phyloP scores from a whole-genome alignment of 2,329 filamentous ascomycete genomes.

The Cylindrodendrum hubeiense region DNA sequence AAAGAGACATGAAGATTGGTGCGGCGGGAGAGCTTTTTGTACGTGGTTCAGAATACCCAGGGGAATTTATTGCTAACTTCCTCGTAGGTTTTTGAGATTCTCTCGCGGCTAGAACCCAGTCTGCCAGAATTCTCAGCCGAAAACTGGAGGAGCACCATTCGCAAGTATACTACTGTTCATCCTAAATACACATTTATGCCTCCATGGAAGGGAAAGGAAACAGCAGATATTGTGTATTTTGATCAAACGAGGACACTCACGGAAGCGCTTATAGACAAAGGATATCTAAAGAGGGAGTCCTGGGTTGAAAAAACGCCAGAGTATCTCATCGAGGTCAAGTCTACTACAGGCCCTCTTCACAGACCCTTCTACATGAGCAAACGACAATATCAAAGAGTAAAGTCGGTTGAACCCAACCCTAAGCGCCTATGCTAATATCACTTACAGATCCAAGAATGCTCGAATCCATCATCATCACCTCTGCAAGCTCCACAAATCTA shows the following conservation, averaged over 20 bases:
- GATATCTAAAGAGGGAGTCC: too few relatives aligned
- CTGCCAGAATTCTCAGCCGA: neutral
- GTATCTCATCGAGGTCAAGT: too few relatives aligned
- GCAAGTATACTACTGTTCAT: neutral
- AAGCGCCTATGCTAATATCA: too few relatives aligned
- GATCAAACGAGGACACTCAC: conserved; percentile 53
- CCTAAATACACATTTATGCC: neutral
- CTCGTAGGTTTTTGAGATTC: conserved; percentile 56
- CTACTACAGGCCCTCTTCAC: too few relatives aligned
- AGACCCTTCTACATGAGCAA: too few relatives aligned
- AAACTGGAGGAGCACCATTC: neutral
- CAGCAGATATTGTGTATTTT: conserved; percentile 60
- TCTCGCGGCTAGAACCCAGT: conserved; percentile 44
- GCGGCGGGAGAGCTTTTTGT: conserved; percentile 39
- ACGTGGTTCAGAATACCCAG: too few relatives aligned
- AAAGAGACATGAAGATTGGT: conserved; percentile 33
- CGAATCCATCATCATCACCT: conserved; percentile 1
- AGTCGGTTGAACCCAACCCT: too few relatives aligned
- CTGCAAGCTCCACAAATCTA: conserved; percentile 47
- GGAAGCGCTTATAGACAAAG: conserved; percentile 47
- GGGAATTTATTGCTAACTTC: fast-evolving
- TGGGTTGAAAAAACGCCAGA: too few relatives aligned
- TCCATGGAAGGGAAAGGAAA: conserved; percentile 33
- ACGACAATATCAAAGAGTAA: too few relatives aligned
- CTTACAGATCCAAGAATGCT: conserved; percentile 32